Evolutionary conservation across 495 filamentous ascomycete species (phyloP).

Genomic region (Pyronema omphalodes): DNA sequence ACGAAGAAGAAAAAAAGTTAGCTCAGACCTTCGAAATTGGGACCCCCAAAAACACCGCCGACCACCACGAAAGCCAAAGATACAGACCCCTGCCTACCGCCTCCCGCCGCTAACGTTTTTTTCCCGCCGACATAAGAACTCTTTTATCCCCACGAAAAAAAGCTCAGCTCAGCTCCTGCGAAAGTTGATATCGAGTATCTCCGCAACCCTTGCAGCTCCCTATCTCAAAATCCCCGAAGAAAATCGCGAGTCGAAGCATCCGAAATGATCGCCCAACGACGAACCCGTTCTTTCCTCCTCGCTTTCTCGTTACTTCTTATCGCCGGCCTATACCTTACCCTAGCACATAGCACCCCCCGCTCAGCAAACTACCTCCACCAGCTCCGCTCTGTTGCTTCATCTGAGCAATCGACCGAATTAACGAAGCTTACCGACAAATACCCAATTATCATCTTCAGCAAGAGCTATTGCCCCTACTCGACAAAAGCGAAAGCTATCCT

Average conservation of each 20-base stretch:
- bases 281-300: constrained; percentile 41
- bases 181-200: too few species aligned
- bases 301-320: constrained; percentile 38
- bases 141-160: too few species aligned
- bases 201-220: too few species aligned
- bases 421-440: neutral
- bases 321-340: constrained; percentile 25
- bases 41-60: too few species aligned
- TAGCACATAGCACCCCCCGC: constrained; percentile 30
- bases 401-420: neutral
- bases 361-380: constrained; percentile 38
- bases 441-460: constrained; percentile 84
- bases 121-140: too few species aligned
- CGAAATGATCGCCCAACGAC: constrained; percentile 54
- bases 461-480: constrained; percentile 77
- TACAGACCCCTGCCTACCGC: too few species aligned
- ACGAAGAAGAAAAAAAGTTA: too few species aligned
- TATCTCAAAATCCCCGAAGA: too few species aligned
- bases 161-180: too few species aligned
- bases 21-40: too few species aligned
- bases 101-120: too few species aligned
- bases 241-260: neutral
- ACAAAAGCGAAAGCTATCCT: constrained; percentile 66
- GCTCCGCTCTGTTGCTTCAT: neutral
- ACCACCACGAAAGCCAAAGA: too few species aligned